Evolutionary conservation across 73 alveolate species (phyloP).

Genomic region (Blepharisma stoltei): DNA sequence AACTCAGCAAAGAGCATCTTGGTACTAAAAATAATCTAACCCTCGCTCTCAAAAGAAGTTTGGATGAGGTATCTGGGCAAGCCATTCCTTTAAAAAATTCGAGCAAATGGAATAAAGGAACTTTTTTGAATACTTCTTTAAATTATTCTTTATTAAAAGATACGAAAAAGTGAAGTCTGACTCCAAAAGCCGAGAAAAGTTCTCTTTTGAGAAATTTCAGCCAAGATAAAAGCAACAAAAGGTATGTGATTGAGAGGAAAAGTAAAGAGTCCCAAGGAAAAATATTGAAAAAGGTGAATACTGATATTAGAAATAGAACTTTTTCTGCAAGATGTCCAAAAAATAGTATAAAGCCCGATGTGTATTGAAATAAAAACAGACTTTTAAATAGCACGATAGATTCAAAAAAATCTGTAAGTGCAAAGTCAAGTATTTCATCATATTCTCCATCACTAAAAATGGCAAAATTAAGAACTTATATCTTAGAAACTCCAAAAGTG

Average conservation of each 20-base stretch:
- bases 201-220: not conserved
- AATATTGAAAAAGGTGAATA: not conserved
- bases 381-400: not conserved
- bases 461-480: too few species aligned
- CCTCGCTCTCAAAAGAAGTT: not conserved
- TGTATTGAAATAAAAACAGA: not conserved
- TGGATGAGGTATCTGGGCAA: slow-evolving; percentile 5
- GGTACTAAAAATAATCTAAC: slow-evolving; percentile 6
- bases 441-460: not conserved
- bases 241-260: not conserved
- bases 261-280: not conserved
- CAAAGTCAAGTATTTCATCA: not conserved
- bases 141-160: too few species aligned
- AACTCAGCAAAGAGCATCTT: slow-evolving; percentile 6
- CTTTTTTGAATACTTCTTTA: too few species aligned
- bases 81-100: not conserved
- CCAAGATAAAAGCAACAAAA: not conserved
- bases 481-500: too few species aligned
- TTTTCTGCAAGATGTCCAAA: not conserved
- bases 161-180: not conserved
- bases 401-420: not conserved
- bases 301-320: not conserved
- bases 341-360: not conserved
- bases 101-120: too few species aligned
- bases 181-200: not conserved